Evolutionary conservation across 768 basidiomycete species (phyloP).

Genomic region (Collybiopsis luxurians): DNA sequence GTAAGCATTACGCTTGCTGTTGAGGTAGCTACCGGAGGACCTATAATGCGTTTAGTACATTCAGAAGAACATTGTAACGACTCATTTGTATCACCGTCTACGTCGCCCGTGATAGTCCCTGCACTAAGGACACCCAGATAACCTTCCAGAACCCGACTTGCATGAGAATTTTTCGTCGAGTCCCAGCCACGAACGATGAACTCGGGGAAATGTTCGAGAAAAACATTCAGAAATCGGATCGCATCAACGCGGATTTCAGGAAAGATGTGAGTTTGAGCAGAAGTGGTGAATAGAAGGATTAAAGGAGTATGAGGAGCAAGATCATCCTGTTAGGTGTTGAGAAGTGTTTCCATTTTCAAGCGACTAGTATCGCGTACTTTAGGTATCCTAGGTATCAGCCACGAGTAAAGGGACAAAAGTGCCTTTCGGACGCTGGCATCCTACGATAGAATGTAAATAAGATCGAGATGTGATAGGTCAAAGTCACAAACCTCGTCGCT

Average conservation of each 20-base stretch:
- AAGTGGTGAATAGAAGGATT: conserved; percentile 82
- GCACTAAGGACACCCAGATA: conserved; percentile 78
- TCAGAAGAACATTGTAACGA: background rate
- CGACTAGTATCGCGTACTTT: conserved; percentile 35
- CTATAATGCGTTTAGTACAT: conserved; percentile 18
- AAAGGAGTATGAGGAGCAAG: conserved; percentile 72
- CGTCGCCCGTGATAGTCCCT: conserved; percentile 58
- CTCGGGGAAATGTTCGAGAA: conserved; percentile 68
- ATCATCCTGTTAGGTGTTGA: conserved; percentile 47
- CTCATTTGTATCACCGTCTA: conserved; percentile 39
- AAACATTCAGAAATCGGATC: conserved; percentile 71
- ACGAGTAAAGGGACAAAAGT: conserved; percentile 63
- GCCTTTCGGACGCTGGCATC: conserved; percentile 78
- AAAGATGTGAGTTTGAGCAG: conserved; percentile 92
- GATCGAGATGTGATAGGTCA: background rate
- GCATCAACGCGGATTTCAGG: conserved; percentile 94
- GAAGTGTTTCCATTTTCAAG: background rate
- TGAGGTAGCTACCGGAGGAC: conserved; percentile 47
- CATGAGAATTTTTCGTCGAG: conserved; percentile 46
- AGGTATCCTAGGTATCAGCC: conserved; percentile 68
- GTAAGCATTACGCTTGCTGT: conserved; percentile 67
- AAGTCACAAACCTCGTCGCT: conserved; percentile 67
- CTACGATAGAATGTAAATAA: conserved; percentile 35
- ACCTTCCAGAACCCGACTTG: conserved; percentile 68
- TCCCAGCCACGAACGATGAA: conserved; percentile 70